Base-by-base conservation (phyloP, 441 rosid species). In the Euphorbia corollata region DNA sequence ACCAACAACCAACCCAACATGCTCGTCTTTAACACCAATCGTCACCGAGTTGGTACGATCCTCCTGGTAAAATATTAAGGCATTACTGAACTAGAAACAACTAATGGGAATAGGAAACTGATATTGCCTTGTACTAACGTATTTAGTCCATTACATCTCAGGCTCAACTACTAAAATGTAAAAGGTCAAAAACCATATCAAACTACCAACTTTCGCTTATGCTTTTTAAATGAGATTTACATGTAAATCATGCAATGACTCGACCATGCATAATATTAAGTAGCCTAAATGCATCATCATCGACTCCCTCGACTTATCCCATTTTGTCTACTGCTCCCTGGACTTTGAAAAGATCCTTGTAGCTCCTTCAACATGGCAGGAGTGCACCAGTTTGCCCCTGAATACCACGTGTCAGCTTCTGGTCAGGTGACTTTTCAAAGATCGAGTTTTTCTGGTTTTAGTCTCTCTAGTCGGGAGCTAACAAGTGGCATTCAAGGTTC, bases 1-100 rank as follows among this genome's bases (percentile, higher is more conserved):
- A 59, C 99, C 98, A 74, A 92, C 90, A 74, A 95, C 90, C 77
- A 92, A 71, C 24, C 98, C 99, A 27, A 90, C 84, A 80, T 87
- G 96, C 73, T 84, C 99, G 77, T 95, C 98, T 15, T 93, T 80
- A 68, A 92, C 86, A 62, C 97, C 99, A 61, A 92, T 87, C 30
- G 96, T 90, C 82, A 87, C 72, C 2, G 96, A 84, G 77, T 78
- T 82, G 48, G 82, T 79, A 56, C 70, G 83, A 63, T 95, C 98
- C 68, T 90, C 99, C 99, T 95, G 82, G 39, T 32, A 63, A 61
- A 41, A 68, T 43, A 18, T 39, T 13, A 16, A 4, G 43, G 15
- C 38, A 24, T 62, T 3, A 18, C 54, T 20, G 34, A 67, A 22
- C 24, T 41, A 24, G 9, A 54, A 63, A 19, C 54, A 38, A 18